phyloP scores from a whole-genome alignment of 2,329 filamentous ascomycete species.

The Phaeosphaeriaceae sp. region DNA sequence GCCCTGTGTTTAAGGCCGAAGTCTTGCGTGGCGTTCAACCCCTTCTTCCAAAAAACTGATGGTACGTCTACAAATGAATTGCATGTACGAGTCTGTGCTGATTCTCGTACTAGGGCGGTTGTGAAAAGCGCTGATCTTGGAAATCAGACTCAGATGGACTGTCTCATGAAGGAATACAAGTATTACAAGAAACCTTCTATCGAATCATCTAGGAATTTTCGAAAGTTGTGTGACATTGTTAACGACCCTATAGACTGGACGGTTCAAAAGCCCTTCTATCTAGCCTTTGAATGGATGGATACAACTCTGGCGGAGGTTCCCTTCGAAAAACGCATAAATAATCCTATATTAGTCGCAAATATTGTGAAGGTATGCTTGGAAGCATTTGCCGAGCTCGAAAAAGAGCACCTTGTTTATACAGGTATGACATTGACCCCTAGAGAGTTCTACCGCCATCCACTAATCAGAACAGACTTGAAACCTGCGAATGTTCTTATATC shows the following conservation, averaged over 20 bases:
- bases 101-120: constrained; percentile 22
- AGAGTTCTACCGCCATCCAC: too few species aligned
- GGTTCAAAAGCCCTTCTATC: constrained; percentile 10
- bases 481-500: too few species aligned
- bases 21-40: too few species aligned
- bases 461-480: too few species aligned
- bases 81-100: too few species aligned
- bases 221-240: constrained; percentile 20
- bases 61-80: too few species aligned
- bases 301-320: constrained; percentile 9
- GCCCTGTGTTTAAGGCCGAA: too few species aligned
- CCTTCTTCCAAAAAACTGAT: too few species aligned
- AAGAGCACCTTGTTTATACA: too few species aligned
- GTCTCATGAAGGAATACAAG: constrained; percentile 19
- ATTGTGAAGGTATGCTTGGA: constrained; percentile 15
- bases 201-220: constrained; percentile 19
- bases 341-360: constrained; percentile 18
- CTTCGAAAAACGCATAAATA: constrained; percentile 21
- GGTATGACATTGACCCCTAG: too few species aligned
- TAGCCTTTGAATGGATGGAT: constrained; percentile 34
- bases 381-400: neutral
- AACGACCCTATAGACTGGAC: neutral
- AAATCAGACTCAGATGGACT: constrained; percentile 6
- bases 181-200: constrained; percentile 20
- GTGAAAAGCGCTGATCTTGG: constrained; percentile 20